Evolutionary conservation across 441 rosid genomes (phyloP).

Genomic region (Croton setiger): DNA sequence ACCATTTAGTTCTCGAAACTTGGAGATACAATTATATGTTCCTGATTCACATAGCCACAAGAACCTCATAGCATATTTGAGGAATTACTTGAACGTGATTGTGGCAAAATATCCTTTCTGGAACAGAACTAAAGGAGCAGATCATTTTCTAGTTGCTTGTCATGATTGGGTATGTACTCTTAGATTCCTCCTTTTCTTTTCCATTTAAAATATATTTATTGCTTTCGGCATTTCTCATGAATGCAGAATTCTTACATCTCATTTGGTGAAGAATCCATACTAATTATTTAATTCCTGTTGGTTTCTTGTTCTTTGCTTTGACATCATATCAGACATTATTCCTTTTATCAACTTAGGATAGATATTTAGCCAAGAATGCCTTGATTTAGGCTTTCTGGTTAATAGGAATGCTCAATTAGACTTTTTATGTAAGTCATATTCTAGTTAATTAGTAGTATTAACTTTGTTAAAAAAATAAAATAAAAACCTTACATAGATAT

Average conservation of each 20-base stretch:
- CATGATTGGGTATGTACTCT: constrained; percentile 80
- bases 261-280: background rate
- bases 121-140: constrained; percentile 84
- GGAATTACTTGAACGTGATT: constrained; percentile 53
- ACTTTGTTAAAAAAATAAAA: too few species aligned
- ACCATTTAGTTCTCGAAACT: constrained; percentile 79
- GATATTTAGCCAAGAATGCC: too few species aligned
- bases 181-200: background rate
- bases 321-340: background rate
- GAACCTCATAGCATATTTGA: constrained; percentile 53
- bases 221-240: constrained; percentile 10
- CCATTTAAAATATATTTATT: background rate
- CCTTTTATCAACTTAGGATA: too few species aligned
- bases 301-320: background rate
- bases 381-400: too few species aligned
- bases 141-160: constrained; percentile 95
- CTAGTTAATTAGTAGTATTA: too few species aligned
- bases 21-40: constrained; percentile 61
- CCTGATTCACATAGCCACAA: constrained; percentile 56
- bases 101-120: constrained; percentile 68
- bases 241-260: constrained; percentile 11
- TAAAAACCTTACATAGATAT: too few species aligned
- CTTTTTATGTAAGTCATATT: too few species aligned
- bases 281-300: background rate
- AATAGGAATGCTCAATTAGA: too few species aligned